phyloP scores from a whole-genome alignment of 306 rosid genomes.

The Cicer cuneatum region DNA sequence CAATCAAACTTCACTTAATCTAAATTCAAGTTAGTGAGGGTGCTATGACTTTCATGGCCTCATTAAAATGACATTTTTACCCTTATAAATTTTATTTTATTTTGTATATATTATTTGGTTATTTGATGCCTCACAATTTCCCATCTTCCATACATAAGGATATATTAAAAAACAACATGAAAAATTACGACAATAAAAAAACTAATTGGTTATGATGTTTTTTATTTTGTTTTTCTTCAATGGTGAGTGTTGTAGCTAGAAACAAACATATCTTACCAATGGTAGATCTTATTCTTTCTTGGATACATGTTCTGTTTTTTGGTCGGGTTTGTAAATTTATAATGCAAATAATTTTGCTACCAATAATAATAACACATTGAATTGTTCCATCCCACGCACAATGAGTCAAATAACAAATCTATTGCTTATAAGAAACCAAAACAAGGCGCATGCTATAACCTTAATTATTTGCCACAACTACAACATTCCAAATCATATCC shows the following conservation, averaged over 20 bases:
- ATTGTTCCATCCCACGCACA: slow-evolving; percentile 29
- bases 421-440: slow-evolving; percentile 35
- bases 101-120: too few relatives aligned
- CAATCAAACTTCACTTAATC: too few relatives aligned
- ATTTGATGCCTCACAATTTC: too few relatives aligned
- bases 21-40: neutral
- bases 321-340: slow-evolving; percentile 28
- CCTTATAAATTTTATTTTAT: neutral
- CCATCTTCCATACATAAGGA: too few relatives aligned
- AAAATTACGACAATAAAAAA: too few relatives aligned
- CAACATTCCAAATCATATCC: slow-evolving; percentile 40
- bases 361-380: slow-evolving; percentile 15
- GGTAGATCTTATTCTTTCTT: slow-evolving; percentile 42
- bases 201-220: too few relatives aligned
- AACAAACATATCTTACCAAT: slow-evolving; percentile 45
- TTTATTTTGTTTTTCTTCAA: too few relatives aligned
- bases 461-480: slow-evolving; percentile 35
- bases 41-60: slow-evolving; percentile 6
- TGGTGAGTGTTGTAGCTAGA: neutral
- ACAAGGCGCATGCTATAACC: slow-evolving; percentile 30
- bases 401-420: slow-evolving; percentile 33
- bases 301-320: slow-evolving; percentile 43
- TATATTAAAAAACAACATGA: too few relatives aligned
- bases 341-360: slow-evolving; percentile 38
- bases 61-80: neutral